A percentile compares a stretch with the other conserved stretches of the same genome.
phyloP scores from a whole-genome alignment of 2,329 filamentous ascomycete species.

The Stemphylium beticola region DNA sequence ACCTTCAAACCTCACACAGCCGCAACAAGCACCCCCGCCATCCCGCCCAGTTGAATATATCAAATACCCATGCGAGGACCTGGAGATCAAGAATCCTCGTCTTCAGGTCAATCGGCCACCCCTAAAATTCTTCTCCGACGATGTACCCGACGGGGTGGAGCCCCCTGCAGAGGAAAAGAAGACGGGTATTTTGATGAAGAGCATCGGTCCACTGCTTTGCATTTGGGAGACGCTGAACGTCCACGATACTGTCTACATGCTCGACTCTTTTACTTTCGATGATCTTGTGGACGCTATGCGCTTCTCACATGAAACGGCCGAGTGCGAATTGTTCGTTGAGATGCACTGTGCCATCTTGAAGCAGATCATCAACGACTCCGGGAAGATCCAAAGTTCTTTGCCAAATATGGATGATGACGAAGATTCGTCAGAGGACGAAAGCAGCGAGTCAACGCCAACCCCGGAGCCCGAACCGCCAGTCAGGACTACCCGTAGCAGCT shows the following conservation, averaged over 20 bases:
- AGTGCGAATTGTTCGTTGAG: constrained; percentile 87
- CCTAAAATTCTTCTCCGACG: constrained; percentile 76
- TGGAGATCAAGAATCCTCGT: constrained; percentile 74
- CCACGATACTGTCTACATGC: constrained; percentile 91
- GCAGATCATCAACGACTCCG: constrained; percentile 79
- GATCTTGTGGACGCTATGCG: constrained; percentile 90
- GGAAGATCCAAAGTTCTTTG: constrained; percentile 78
- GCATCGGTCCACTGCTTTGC: constrained; percentile 84
- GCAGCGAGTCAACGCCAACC: constrained; percentile 57
- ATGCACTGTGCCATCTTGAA: constrained; percentile 92
- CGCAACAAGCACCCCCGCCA: constrained; percentile 60
- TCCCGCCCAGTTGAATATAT: constrained; percentile 60
- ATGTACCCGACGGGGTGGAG: constrained; percentile 55
- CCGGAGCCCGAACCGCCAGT: constrained; percentile 74
- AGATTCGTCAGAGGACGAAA: constrained; percentile 57
- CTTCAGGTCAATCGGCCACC: constrained; percentile 72
- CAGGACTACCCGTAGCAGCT: constrained; percentile 82
- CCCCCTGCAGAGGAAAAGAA: constrained; percentile 45
- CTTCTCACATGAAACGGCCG: constrained; percentile 73
- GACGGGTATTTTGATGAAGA: constrained; percentile 75
- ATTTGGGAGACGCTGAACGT: constrained; percentile 98
- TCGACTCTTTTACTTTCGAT: constrained; percentile 98
- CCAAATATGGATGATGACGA: constrained; percentile 67
- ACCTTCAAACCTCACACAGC: constrained; percentile 51
- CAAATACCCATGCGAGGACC: constrained; percentile 95